phyloP scores from a whole-genome alignment of 768 basidiomycete species.

The Xerocomus brunneocitrinus region DNA sequence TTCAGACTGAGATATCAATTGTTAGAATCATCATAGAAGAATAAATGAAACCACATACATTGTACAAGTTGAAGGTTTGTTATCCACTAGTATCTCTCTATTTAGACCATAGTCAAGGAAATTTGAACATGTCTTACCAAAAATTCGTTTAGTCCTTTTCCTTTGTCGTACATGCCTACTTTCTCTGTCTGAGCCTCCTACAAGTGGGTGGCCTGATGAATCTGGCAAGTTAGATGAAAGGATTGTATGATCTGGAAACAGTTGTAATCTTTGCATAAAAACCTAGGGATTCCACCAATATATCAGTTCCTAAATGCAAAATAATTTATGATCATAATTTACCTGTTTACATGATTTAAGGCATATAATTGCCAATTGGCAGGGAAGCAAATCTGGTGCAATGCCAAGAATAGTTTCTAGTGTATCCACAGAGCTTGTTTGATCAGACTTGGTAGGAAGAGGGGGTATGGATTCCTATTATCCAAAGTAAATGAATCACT shows the following conservation, averaged over 20 bases:
- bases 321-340: neutral
- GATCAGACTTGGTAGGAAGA: conserved; percentile 4
- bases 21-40: neutral
- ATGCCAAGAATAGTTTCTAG: conserved; percentile 38
- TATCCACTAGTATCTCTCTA: conserved; percentile 11
- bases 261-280: conserved; percentile 18
- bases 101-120: neutral
- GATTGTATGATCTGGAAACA: conserved; percentile 19
- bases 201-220: neutral
- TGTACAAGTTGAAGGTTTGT: neutral
- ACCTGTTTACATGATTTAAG: conserved; percentile 48
- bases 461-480: conserved; percentile 23
- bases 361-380: conserved; percentile 46
- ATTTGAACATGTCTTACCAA: conserved; percentile 11
- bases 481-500: neutral
- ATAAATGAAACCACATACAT: conserved; percentile 12
- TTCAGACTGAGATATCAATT: conserved; percentile 18
- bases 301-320: neutral
- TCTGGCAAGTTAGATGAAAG: conserved; percentile 5
- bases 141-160: conserved; percentile 5
- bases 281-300: conserved; percentile 1
- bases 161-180: neutral
- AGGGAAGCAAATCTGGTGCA: conserved; percentile 44
- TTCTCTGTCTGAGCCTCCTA: conserved; percentile 1
- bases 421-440: conserved; percentile 10